These are phyloP conservation scores for Neopestalotiopsis sp. DNA, from an alignment of 2,329 filamentous ascomycete species.

Conservation along the genomic window DNA sequence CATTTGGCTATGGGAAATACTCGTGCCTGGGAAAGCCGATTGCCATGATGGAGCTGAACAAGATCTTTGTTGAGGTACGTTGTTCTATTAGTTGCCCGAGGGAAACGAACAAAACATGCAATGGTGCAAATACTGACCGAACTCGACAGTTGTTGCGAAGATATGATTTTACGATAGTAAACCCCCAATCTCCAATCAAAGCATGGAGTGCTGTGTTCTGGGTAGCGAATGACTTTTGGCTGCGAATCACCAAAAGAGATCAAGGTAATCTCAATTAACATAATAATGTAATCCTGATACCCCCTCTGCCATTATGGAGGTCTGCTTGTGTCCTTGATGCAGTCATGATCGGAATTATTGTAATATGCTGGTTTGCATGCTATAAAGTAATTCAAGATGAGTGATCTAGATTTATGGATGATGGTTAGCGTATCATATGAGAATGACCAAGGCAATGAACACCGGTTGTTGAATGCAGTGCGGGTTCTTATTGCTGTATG, in stretches of 20 bases:
- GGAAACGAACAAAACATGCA: not conserved
- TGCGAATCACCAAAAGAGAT: conserved; percentile 24
- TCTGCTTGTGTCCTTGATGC: not conserved
- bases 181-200: conserved; percentile 26
- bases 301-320: not conserved
- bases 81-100: not conserved
- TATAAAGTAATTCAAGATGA: too few species aligned
- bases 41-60: conserved; percentile 48
- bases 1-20: conserved; percentile 45
- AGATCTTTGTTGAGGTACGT: conserved; percentile 46
- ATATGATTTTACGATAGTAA: conserved; percentile 29
- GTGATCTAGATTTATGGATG: too few species aligned
- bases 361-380: too few species aligned
- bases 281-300: conserved; percentile 3
- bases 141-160: conserved; percentile 25
- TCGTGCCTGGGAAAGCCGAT: conserved; percentile 49
- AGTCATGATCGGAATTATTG: too few species aligned
- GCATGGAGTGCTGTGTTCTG: conserved; percentile 29
- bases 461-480: too few species aligned
- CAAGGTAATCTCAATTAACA: not conserved
- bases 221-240: conserved; percentile 30
- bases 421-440: too few species aligned
- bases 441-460: too few species aligned
- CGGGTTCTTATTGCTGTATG: not conserved
- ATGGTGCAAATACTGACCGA: not conserved